Evolutionary conservation across 257 asterid species (phyloP), one percentile per base, ranked within the genome.

Genomic region (Sherardia arvensis): DNA sequence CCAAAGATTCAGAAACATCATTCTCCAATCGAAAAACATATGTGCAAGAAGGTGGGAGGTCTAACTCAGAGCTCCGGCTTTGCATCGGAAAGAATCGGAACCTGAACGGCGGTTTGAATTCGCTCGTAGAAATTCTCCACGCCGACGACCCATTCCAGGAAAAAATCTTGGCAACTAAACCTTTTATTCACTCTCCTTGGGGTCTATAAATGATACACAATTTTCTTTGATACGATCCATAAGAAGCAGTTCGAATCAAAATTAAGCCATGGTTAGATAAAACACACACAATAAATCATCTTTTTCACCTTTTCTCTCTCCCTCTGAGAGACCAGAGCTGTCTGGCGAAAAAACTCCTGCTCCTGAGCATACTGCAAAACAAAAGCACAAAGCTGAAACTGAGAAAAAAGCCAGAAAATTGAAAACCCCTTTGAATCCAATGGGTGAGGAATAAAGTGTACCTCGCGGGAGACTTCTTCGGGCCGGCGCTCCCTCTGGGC

Each of bases 391-490:
- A 14, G 20, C 49, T 67, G 54, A 14, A 38, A 2, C 47, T 0
- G 30, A 5, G 30, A 5, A n/a, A 57, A 28, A 29, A 26, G 34
- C 36, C 34, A 25, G 21, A 55, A 26, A n/a, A 7, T 7, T 1
- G 28, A 57, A 28, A 28, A 57, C 43, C 23, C 61, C 17, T 6
- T 17, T 17, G 21, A 7, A 14, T 0, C 4, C 30, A 56, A 56
- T 27, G 5, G 8, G 61, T 2, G n/a, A 28, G 40, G 11, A 4
- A 15, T 26, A 7, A 59, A 45, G 1, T 8, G 11, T 32, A 92
- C 99, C 95, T 93, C 97, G 65, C 97, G 96, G 60, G 96, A 62
- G 54, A 93, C 84, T 77, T 89, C 97, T 28, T 84, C 94, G 58
- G 94, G 80, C 27, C 96, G 96, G 72, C 87, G 88, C 72, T 79